Conservation (phyloP, 495 filamentous ascomycete genomes). For the Penicillium argentinense region DNA sequence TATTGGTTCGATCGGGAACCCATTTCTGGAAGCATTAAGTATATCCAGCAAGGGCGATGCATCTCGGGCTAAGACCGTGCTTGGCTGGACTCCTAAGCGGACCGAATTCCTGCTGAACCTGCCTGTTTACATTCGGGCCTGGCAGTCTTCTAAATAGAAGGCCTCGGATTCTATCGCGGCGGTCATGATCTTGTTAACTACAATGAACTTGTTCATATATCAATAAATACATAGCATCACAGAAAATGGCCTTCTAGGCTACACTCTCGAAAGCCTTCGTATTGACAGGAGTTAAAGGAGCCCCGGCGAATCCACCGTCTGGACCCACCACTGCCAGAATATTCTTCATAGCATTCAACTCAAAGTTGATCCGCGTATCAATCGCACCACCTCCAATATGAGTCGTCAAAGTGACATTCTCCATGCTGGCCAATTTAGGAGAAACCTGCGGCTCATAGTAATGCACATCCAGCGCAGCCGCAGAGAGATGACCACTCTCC, state of each 20-base stretch:
- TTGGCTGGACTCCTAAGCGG: slow-evolving; percentile 39
- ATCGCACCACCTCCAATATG: slow-evolving; percentile 19
- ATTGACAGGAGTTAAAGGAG: slow-evolving; percentile 22
- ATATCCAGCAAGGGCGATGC: slow-evolving; percentile 18
- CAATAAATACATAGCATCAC: too few relatives aligned
- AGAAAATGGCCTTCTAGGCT: not conserved
- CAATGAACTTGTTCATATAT: too few relatives aligned
- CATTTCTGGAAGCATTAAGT: slow-evolving; percentile 12
- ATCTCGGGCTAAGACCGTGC: slow-evolving; percentile 31
- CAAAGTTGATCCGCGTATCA: slow-evolving; percentile 22
- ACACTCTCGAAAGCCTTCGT: slow-evolving; percentile 16
- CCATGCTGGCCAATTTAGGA: slow-evolving; percentile 12
- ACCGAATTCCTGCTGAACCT: slow-evolving; percentile 17
- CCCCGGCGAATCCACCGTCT: slow-evolving; percentile 15
- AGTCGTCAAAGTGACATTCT: slow-evolving; percentile 19
- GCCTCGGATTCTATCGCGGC: too few relatives aligned
- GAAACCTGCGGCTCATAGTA: slow-evolving; percentile 48
- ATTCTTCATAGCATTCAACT: slow-evolving; percentile 21
- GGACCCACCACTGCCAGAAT: slow-evolving; percentile 16
- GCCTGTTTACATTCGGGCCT: slow-evolving; percentile 8
- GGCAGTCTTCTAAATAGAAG: slow-evolving; percentile 3
- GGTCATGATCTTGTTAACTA: too few relatives aligned
- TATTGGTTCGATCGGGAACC: slow-evolving; percentile 7
- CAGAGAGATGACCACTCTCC: slow-evolving; percentile 46
- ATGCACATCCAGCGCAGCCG: slow-evolving; percentile 67